Base-by-base conservation (phyloP, 805 yeast species). In the Starmerella bombicola region DNA sequence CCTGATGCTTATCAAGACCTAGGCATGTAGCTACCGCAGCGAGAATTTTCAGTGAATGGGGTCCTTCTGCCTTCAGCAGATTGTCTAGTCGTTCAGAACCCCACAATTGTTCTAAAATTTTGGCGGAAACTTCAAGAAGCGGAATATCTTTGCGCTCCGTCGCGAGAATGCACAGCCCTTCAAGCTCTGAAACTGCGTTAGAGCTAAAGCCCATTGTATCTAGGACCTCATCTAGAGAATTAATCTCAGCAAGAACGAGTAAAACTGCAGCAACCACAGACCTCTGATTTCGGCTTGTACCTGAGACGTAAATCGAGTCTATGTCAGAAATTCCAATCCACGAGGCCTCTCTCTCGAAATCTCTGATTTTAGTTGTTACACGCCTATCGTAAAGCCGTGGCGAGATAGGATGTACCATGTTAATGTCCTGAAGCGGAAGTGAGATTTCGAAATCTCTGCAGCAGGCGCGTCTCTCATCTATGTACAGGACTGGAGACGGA, bases 31-130 rank as follows among this genome's bases (percentile, higher is more conserved):
- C 24, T 15, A 37, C 33, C 10, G 49, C 21, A 12, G 47, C 46
- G 8, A 47, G 28, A 2, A 47, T 37, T 10, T 34, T 37, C 18
- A 46, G 22, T 13, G 51, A 37, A 10, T 45, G 40, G 12, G 45
- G 43, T 9, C 34, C 41, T 2, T 29, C 41, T 3, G 39, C 30
- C 10, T 19, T 19, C 26, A 42, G 22, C 17, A 45, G 39, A 13
- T 45, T 33, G 9, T 33, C 32, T 3, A 44, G 28, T 7, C 51
- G 29, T 17, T 17, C 3, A 4, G 45, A 22, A 17, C 22, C 19
- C 51, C 51, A 47, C 12, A 38, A 16, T 9, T 22, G 24, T 2
- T 35, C n/a, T n/a, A 47, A 38, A 16, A 47, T 9, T 18, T 25
- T 7, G 5, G 37, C 51, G 3, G 24, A 30, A 6, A 30, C 17